Evolutionary conservation across 2,329 filamentous ascomycete genomes (phyloP).

Genomic region (Ascochyta rabiei): DNA sequence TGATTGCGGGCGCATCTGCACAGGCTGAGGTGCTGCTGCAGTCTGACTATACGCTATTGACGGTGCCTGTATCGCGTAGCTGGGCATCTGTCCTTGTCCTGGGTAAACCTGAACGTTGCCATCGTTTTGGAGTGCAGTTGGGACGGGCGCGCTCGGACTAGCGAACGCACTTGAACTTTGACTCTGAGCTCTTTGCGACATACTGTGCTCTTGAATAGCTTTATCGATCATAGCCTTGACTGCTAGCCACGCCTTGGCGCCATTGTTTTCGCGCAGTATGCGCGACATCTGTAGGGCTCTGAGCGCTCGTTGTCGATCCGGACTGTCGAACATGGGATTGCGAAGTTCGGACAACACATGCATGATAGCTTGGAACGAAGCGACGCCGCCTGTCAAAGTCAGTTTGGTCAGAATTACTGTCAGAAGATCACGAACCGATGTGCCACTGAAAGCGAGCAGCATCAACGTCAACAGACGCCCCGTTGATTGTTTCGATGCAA

Average conservation of each 20-base stretch:
- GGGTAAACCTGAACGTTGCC: slow-evolving; percentile 24
- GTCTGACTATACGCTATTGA: slow-evolving; percentile 12
- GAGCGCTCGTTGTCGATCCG: slow-evolving; percentile 44
- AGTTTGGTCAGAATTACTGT: slow-evolving; percentile 1
- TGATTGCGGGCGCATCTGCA: slow-evolving; percentile 7
- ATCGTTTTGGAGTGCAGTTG: slow-evolving; percentile 15
- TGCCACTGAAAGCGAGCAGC: slow-evolving; percentile 49
- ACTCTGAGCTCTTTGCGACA: slow-evolving; percentile 22
- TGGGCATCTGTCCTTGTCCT: slow-evolving; percentile 21
- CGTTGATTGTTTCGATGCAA: slow-evolving; percentile 46
- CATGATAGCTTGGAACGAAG: slow-evolving; percentile 48
- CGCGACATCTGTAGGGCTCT: slow-evolving; percentile 42
- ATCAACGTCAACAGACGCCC: slow-evolving; percentile 42
- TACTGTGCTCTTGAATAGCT: slow-evolving; percentile 33
- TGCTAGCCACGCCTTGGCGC: slow-evolving; percentile 45
- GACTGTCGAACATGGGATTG: slow-evolving; percentile 43
- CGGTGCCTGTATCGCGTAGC: slow-evolving; percentile 19
- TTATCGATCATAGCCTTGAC: slow-evolving; percentile 49
- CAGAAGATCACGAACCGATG: slow-evolving; percentile 31
- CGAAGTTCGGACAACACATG: slow-evolving; percentile 49
- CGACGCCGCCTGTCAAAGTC: slow-evolving; percentile 34
- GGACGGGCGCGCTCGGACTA: slow-evolving; percentile 16
- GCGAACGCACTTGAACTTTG: slow-evolving; percentile 25
- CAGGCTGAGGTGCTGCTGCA: slow-evolving; percentile 5
- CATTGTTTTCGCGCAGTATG: slow-evolving; percentile 41